Evolutionary conservation across 2,329 filamentous ascomycete genomes (phyloP).

Genomic region (Colletotrichum musicola): DNA sequence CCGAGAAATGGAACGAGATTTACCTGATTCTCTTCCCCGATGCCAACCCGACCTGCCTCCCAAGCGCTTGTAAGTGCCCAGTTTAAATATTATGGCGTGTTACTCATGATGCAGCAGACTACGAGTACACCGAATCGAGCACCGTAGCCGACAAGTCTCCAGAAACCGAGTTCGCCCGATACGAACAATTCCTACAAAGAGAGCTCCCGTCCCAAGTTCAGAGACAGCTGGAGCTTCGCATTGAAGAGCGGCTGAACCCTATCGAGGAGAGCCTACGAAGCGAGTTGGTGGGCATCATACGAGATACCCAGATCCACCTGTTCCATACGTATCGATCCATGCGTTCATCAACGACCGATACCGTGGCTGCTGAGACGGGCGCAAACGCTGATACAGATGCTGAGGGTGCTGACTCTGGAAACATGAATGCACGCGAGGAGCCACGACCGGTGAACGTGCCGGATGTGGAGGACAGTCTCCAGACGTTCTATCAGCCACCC

Average conservation of each 20-base stretch:
- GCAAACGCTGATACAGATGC: neutral
- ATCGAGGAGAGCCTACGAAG: neutral
- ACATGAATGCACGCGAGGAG: no score
- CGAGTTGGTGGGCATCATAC: neutral
- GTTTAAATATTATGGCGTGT: neutral
- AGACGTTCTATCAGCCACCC: neutral
- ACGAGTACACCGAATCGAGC: neutral
- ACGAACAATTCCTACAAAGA: neutral
- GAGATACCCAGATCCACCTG: neutral
- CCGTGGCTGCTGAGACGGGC: neutral
- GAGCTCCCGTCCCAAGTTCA: neutral
- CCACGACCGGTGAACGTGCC: neutral
- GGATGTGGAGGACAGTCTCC: neutral
- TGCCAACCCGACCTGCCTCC: neutral
- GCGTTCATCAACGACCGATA: neutral
- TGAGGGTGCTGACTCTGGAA: neutral
- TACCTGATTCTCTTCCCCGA: neutral
- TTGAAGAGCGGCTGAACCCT: neutral
- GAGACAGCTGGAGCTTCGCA: neutral
- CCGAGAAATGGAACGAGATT: neutral
- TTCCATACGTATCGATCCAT: neutral
- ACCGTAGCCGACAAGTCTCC: neutral
- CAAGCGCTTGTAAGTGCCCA: neutral
- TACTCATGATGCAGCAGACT: neutral
- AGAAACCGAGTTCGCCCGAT: neutral